Evolutionary conservation across 2,329 filamentous ascomycete genomes (phyloP).

Genomic region (Aureobasidium sp.): DNA sequence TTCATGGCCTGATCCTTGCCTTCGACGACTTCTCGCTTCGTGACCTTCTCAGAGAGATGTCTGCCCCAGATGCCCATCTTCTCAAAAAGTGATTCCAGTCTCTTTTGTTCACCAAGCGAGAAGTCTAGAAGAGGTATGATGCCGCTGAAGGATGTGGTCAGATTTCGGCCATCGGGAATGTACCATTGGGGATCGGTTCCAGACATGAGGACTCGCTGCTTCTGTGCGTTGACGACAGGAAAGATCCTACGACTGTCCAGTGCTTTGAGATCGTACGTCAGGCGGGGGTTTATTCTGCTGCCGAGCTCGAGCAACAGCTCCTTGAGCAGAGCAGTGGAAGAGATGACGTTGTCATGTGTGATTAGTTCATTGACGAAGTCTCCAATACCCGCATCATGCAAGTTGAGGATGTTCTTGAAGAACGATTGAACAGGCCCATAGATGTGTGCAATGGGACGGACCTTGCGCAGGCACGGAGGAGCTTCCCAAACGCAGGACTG

Average conservation of each 20-base stretch:
- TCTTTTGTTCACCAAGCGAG: background rate
- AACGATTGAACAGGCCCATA: background rate
- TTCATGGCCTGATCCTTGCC: background rate
- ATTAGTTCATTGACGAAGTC: background rate
- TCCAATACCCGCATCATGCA: background rate
- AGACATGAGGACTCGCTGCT: background rate
- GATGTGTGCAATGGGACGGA: background rate
- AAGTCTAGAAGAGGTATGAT: background rate
- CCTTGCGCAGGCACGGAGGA: background rate
- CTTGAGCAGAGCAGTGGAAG: background rate
- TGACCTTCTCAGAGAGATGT: background rate
- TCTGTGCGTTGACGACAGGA: background rate
- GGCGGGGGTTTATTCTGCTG: background rate
- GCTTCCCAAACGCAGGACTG: background rate
- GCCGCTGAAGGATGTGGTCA: background rate
- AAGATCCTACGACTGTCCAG: background rate
- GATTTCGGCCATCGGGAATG: background rate
- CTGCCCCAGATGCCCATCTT: background rate
- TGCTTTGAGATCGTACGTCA: background rate
- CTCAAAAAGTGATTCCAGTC: background rate
- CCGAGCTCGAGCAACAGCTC: constrained; percentile 6
- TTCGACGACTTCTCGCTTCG: background rate
- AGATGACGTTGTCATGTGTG: background rate
- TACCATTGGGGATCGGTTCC: background rate
- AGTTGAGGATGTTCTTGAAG: background rate